These are phyloP conservation scores for Pyricularia grisea DNA, from an alignment of 2,329 filamentous ascomycete species.

Conservation along the genomic window DNA sequence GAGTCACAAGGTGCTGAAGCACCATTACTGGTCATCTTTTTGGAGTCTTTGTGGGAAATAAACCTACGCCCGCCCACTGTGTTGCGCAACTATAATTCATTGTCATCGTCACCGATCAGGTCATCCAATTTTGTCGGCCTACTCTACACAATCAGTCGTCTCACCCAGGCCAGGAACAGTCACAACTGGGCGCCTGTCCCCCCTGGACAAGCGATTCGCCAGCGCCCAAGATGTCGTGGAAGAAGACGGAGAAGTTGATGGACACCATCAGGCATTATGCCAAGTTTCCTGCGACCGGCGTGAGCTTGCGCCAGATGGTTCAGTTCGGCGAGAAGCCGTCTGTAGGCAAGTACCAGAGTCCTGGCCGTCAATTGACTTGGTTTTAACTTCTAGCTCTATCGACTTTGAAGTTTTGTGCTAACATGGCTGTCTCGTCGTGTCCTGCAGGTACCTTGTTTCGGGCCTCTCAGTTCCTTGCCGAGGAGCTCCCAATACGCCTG, in stretches of 20 bases:
- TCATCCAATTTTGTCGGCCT: too few relatives aligned
- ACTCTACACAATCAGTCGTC: neutral
- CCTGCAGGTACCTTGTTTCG: conserved; percentile 80
- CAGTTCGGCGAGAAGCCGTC: conserved; percentile 95
- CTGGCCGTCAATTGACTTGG: neutral
- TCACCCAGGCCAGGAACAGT: neutral
- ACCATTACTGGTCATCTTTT: neutral
- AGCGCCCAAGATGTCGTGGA: conserved; percentile 74
- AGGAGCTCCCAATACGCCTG: conserved; percentile 93
- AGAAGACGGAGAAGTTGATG: conserved; percentile 81
- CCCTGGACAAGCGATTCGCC: neutral
- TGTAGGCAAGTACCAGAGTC: conserved; percentile 51
- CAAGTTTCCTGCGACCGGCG: conserved; percentile 91
- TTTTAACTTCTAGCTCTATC: neutral
- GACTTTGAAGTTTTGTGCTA: neutral
- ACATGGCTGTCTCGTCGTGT: neutral
- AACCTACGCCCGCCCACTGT: neutral
- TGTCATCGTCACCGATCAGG: neutral
- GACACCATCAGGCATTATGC: conserved; percentile 96
- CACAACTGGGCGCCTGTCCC: neutral
- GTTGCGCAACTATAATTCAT: neutral
- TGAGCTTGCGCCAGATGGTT: conserved; percentile 97
- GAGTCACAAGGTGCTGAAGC: neutral
- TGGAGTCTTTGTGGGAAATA: neutral
- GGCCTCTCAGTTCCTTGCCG: conserved; percentile 94